These are phyloP conservation scores for Aquilaria yunnanensis DNA, from an alignment of 345 rosid species.

Conservation along the genomic window DNA sequence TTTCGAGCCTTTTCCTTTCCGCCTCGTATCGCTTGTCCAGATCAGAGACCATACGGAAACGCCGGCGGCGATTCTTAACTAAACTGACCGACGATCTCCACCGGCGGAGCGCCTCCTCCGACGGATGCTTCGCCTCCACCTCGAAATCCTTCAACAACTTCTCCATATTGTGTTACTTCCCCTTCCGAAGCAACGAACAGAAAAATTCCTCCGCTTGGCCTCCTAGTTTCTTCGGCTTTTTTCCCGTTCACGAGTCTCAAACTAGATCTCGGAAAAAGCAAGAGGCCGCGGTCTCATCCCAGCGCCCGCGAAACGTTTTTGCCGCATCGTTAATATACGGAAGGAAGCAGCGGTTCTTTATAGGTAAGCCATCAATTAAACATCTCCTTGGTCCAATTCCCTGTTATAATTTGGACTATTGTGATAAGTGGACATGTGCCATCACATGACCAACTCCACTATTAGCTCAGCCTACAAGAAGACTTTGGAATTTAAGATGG, in stretches of 20 bases:
- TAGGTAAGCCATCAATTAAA: no score
- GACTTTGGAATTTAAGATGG: no score
- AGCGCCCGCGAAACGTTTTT: no score
- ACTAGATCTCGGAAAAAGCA: no score
- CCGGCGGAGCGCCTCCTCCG: conserved; percentile 49
- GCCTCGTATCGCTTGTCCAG: conserved; percentile 55
- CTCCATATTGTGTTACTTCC: conserved; percentile 33
- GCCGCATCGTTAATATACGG: no score
- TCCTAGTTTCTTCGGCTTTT: not conserved
- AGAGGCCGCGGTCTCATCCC: no score
- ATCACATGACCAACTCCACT: no score
- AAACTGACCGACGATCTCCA: conserved; percentile 65
- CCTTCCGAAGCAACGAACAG: not conserved
- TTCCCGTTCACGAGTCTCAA: not conserved
- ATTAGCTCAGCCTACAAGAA: no score
- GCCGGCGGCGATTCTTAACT: conserved; percentile 65
- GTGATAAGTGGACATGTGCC: no score
- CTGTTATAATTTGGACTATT: no score
- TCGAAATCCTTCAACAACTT: conserved; percentile 45
- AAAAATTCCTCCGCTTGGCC: not conserved
- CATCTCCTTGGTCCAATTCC: no score
- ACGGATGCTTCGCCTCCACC: conserved; percentile 52
- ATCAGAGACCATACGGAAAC: conserved; percentile 74
- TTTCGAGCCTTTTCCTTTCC: conserved; percentile 36
- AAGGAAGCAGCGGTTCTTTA: no score